phyloP scores from a whole-genome alignment of 1,139 yeast species.

The Arxiozyma telluris region DNA sequence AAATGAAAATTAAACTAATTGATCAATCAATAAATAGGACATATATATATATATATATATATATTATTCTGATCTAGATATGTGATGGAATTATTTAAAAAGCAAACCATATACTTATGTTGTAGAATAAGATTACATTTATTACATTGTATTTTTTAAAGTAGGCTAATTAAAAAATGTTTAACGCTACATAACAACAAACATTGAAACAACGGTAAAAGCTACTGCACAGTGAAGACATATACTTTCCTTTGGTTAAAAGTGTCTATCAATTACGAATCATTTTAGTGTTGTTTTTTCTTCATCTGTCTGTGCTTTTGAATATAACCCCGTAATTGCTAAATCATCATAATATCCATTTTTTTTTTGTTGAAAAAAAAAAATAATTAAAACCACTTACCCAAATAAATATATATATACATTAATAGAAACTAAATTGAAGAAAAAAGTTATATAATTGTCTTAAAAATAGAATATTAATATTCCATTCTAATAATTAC shows the following conservation, averaged over 20 bases:
- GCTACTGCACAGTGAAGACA: no score
- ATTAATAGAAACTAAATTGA: not conserved
- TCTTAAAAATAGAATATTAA: not conserved
- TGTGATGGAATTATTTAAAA: no score
- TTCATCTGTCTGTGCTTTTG: not conserved
- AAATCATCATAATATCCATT: no score
- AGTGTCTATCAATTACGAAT: no score
- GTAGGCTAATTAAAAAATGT: not conserved
- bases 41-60: no score
- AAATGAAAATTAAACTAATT: no score
- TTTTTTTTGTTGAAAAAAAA: not conserved
- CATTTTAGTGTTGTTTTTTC: no score
- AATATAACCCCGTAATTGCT: no score
- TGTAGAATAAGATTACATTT: not conserved
- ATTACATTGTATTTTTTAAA: no score
- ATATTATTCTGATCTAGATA: not conserved
- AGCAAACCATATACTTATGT: not conserved
- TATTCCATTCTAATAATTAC: no score
- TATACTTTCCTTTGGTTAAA: not conserved
- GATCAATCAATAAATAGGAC: not conserved
- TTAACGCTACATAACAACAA: no score
- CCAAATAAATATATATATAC: conserved; percentile 1
- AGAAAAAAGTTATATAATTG: not conserved
- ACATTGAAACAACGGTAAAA: no score
- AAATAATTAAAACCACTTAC: not conserved